A percentile compares a stretch with the other conserved stretches of the same genome.
Evolutionary conservation across 2,329 filamentous ascomycete genomes (phyloP).

Genomic region (Fusarium nurragi): DNA sequence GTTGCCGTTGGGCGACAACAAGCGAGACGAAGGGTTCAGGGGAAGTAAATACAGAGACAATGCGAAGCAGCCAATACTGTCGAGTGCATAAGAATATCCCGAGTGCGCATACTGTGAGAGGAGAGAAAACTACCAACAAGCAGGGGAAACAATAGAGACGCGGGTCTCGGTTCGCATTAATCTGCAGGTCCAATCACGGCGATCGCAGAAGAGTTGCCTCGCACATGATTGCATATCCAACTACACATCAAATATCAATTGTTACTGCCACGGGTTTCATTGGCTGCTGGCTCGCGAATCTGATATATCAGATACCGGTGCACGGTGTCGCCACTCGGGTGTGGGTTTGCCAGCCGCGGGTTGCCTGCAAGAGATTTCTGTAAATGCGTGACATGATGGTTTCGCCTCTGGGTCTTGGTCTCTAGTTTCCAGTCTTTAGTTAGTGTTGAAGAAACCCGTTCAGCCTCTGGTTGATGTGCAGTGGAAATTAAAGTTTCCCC

Average conservation of each 20-base stretch:
- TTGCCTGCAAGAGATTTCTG: background rate
- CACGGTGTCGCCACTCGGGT: background rate
- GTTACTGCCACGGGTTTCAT: background rate
- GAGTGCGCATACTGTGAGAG: too few relatives aligned
- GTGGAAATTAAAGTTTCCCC: background rate
- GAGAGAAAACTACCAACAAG: background rate
- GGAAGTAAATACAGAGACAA: too few relatives aligned
- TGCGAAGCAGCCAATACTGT: too few relatives aligned
- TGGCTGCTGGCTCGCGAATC: background rate
- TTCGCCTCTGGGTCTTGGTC: too few relatives aligned
- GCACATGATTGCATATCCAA: too few relatives aligned
- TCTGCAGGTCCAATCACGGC: too few relatives aligned
- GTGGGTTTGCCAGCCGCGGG: background rate
- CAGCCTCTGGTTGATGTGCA: background rate
- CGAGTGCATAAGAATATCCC: too few relatives aligned
- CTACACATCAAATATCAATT: constrained; percentile 1
- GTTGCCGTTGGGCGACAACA: too few relatives aligned
- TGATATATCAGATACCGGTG: constrained; percentile 14
- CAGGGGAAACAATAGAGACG: background rate
- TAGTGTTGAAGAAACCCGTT: background rate
- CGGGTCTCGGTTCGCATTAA: too few relatives aligned
- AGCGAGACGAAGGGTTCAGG: too few relatives aligned
- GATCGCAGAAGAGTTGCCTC: too few relatives aligned
- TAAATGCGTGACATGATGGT: too few relatives aligned
- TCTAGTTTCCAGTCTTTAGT: background rate